Evolutionary conservation across 2,329 filamentous ascomycete species (phyloP), one percentile per base, ranked within the genome.

Genomic region (Penicillium sp.): DNA sequence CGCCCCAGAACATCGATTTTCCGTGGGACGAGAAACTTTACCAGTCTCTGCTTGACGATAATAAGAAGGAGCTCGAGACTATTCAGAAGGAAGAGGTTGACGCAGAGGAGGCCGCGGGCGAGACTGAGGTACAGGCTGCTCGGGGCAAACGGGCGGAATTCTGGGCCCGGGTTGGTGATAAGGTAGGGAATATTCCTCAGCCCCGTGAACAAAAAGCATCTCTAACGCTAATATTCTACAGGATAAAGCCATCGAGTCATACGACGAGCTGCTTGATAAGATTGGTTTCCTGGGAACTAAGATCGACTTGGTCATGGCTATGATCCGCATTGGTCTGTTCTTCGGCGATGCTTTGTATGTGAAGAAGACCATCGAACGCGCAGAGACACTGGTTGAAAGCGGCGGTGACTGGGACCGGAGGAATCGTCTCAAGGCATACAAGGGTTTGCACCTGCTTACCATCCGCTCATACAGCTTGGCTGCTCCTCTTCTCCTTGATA

Each of bases 361-460:
- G 49, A 96, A 96, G 86, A 96, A 96, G 84, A 91, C 92, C 59
- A 85, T 98, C 47, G 92, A 96, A 70, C 88, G 93, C 44, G 93
- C 93, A 67, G 92, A 91, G 79, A 85, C 90, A 3, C 83, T 99
- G 50, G 93, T 99, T 33, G 95, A 99, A 73, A 90, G 90, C 64
- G 95, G 95, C 66, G 95, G 95, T 75, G 95, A 99, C 78, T 99
- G 95, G 95, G 95, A 99, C 76, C 90, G 95, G 64, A 89, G 95
- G 75, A 99, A 99, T 82, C 89, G 95, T 60, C 87, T 99, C 71
- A 99, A 99, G 88, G 95, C 95, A 65, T 99, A 99, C 83, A 92
- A 96, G 74, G 95, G 95, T 61, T 84, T 99, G 55, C 90, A 98
- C 74, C 85, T 96, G 57, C 88, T 99, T 66, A 98, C 93, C 25